Conservation (phyloP, 495 filamentous ascomycete genomes). For the Aspergillus nanangensis region DNA sequence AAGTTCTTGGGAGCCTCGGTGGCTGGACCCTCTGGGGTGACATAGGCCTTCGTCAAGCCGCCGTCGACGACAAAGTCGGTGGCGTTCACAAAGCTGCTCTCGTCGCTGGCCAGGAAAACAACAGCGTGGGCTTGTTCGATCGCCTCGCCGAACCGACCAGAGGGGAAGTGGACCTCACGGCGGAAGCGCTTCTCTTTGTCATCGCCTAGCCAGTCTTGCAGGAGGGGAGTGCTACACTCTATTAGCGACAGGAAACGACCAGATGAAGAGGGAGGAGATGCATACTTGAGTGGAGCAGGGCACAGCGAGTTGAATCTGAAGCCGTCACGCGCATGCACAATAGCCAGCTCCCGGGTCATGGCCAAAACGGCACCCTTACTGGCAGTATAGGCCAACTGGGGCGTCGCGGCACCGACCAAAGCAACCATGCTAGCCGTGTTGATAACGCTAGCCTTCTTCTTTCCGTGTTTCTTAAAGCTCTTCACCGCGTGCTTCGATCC, state of each 20-base stretch:
- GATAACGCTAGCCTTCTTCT: slow-evolving; percentile 77
- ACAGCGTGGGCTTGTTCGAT: slow-evolving; percentile 95
- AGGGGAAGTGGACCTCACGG: slow-evolving; percentile 92
- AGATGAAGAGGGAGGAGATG: slow-evolving; percentile 1
- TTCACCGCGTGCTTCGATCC: slow-evolving; percentile 91
- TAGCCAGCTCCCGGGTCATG: slow-evolving; percentile 74
- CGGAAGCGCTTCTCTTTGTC: slow-evolving; percentile 78
- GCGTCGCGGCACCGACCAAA: slow-evolving; percentile 86
- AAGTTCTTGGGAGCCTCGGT: slow-evolving; percentile 66
- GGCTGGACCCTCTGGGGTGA: slow-evolving; percentile 82
- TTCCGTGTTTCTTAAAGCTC: slow-evolving; percentile 72
- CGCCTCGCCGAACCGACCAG: slow-evolving; percentile 91
- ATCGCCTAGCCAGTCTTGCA: slow-evolving; percentile 94
- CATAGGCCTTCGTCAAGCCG: slow-evolving; percentile 93
- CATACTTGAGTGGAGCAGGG: slow-evolving; percentile 83
- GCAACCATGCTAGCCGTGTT: slow-evolving; percentile 95
- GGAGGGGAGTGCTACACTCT: slow-evolving; percentile 55
- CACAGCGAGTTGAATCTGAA: slow-evolving; percentile 88
- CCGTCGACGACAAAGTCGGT: slow-evolving; percentile 95
- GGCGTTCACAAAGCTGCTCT: slow-evolving; percentile 90
- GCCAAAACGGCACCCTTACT: slow-evolving; percentile 92
- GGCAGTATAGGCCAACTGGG: slow-evolving; percentile 93
- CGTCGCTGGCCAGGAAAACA: slow-evolving; percentile 89
- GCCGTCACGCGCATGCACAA: slow-evolving; percentile 81
- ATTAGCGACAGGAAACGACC: background rate